A percentile compares a stretch with the other conserved stretches of the same genome.
Conservation (phyloP, 805 yeast genomes). For the Grigorovia transvaalensis region DNA sequence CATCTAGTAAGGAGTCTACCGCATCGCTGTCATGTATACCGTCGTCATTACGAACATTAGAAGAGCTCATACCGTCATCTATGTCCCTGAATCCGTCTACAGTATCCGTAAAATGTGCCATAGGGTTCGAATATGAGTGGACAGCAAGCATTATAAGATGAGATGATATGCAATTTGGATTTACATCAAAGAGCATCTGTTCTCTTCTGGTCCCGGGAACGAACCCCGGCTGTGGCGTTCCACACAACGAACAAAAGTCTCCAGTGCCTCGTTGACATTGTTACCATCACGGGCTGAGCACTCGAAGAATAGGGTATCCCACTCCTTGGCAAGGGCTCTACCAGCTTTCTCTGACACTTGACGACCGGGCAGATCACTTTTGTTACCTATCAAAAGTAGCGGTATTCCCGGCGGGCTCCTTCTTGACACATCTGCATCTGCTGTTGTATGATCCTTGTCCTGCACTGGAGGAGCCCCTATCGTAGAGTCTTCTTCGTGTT, state of each 20-base stretch:
- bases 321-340: background rate
- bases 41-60: constrained; percentile 5
- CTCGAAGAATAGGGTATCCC: constrained; percentile 19
- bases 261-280: constrained; percentile 18
- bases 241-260: constrained; percentile 6
- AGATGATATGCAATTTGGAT: background rate
- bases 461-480: no score
- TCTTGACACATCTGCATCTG: constrained; percentile 31
- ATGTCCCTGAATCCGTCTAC: no score
- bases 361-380: constrained; percentile 13
- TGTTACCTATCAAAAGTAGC: constrained; percentile 43
- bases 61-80: background rate
- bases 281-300: constrained; percentile 19
- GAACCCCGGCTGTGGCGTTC: background rate
- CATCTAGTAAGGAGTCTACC: background rate
- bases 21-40: constrained; percentile 12
- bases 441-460: background rate
- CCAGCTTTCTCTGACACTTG: constrained; percentile 2
- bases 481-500: no score
- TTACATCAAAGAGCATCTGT: background rate
- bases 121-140: no score
- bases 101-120: no score
- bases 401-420: constrained; percentile 36
- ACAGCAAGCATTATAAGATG: background rate
- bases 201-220: background rate